Percentiles rank a stretch among this genome's conserved stretches.
Conservation (phyloP, 1,139 yeast genomes). For the Ogataea hybrid region DNA sequence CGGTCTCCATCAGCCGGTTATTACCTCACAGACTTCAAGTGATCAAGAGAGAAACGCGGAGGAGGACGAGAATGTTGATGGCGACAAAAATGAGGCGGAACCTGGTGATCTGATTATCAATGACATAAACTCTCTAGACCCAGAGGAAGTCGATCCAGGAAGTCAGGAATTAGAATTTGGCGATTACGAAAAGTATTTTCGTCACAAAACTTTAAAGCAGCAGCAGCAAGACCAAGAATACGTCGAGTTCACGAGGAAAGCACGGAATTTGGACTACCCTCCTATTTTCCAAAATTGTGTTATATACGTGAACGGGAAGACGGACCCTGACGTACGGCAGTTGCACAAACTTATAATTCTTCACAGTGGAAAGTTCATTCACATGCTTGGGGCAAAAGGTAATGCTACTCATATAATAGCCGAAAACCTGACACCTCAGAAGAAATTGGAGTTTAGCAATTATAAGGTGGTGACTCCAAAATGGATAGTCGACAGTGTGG, state of each 20-base stretch:
- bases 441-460: slow-evolving; percentile 59
- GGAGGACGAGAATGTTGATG: no score
- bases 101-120: neutral
- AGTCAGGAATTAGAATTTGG: slow-evolving; percentile 49
- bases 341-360: slow-evolving; percentile 68
- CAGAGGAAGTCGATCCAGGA: slow-evolving; percentile 6
- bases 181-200: slow-evolving; percentile 66
- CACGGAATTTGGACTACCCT: slow-evolving; percentile 29
- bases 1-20: slow-evolving; percentile 10
- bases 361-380: slow-evolving; percentile 79
- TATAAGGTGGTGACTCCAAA: slow-evolving; percentile 77
- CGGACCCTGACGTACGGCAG: slow-evolving; percentile 71
- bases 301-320: slow-evolving; percentile 83
- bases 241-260: slow-evolving; percentile 46
- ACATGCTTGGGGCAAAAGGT: slow-evolving; percentile 65
- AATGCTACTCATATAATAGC: slow-evolving; percentile 86
- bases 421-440: slow-evolving; percentile 72
- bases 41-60: neutral
- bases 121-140: slow-evolving; percentile 11
- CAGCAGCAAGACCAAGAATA: slow-evolving; percentile 60
- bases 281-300: slow-evolving; percentile 61
- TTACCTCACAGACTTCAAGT: slow-evolving; percentile 9
- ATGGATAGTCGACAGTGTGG: slow-evolving; percentile 75
- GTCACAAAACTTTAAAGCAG: slow-evolving; percentile 65
- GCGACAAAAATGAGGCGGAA: no score